Percentiles rank a stretch among this genome's conserved stretches.
Evolutionary conservation across 2,329 filamentous ascomycete species (phyloP).

Genomic region (Epichloe gansuensis): DNA sequence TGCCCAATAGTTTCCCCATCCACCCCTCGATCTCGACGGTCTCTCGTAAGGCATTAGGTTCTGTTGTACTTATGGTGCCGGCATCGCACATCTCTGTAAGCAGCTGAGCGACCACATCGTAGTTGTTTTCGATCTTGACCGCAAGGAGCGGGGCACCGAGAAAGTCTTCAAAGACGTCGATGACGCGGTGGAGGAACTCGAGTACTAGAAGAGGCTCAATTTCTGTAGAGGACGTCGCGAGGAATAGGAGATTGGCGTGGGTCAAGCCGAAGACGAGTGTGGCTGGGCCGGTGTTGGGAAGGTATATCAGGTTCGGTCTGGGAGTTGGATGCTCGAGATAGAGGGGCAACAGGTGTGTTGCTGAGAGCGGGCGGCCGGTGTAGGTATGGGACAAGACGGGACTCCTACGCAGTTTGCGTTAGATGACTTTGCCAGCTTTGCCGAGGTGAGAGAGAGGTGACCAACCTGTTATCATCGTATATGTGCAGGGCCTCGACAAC

Average conservation of each 20-base stretch:
- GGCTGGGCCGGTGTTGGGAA: slow-evolving; percentile 68
- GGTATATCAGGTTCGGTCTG: slow-evolving; percentile 74
- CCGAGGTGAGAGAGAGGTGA: neutral
- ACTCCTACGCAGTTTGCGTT: slow-evolving; percentile 40
- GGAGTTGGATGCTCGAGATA: slow-evolving; percentile 74
- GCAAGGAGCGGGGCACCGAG: slow-evolving; percentile 76
- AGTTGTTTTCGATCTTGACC: slow-evolving; percentile 75
- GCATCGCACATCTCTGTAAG: slow-evolving; percentile 94
- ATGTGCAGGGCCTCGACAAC: slow-evolving; percentile 93
- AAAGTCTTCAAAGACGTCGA: slow-evolving; percentile 91
- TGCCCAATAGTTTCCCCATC: slow-evolving; percentile 77
- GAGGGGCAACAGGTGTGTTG: slow-evolving; percentile 64
- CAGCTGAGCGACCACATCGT: slow-evolving; percentile 88
- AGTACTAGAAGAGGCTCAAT: slow-evolving; percentile 80
- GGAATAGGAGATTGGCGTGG: slow-evolving; percentile 79
- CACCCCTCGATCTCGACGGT: slow-evolving; percentile 84
- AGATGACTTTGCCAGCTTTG: slow-evolving; percentile 10
- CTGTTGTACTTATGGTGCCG: slow-evolving; percentile 77
- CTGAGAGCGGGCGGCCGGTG: slow-evolving; percentile 65
- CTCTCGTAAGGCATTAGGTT: slow-evolving; percentile 84
- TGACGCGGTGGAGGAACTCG: slow-evolving; percentile 85
- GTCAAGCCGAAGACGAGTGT: slow-evolving; percentile 77
- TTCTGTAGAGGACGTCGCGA: slow-evolving; percentile 75
- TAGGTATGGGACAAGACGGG: slow-evolving; percentile 84
- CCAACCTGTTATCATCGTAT: slow-evolving; percentile 88